Percentiles rank a stretch among this genome's conserved stretches.
Conservation (phyloP, 805 yeast species). For the Pichia manshurica region DNA sequence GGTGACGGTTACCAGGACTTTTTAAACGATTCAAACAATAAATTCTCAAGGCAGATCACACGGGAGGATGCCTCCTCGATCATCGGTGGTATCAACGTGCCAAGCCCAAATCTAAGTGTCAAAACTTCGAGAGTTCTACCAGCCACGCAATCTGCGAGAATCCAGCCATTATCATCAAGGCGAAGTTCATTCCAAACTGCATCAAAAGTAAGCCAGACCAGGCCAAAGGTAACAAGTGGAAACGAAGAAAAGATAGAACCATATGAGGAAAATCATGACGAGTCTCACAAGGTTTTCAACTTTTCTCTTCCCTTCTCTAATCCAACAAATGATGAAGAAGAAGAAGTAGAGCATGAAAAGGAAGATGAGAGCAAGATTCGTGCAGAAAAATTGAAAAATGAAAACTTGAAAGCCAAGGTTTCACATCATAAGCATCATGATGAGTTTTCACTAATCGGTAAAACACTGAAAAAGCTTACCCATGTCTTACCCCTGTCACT, state of each 20-base stretch:
- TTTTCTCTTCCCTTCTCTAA: slow-evolving; percentile 59
- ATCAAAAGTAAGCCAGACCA: background rate
- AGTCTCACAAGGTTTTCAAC: slow-evolving; percentile 36
- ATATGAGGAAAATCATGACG: background rate
- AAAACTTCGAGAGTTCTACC: background rate
- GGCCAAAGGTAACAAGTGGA: no score
- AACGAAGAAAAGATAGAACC: no score
- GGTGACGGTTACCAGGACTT: background rate
- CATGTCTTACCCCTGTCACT: background rate
- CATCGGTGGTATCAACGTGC: slow-evolving; percentile 16
- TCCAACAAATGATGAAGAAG: background rate
- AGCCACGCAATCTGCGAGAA: background rate
- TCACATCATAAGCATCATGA: background rate
- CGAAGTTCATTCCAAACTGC: no score
- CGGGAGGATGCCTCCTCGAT: slow-evolving; percentile 16
- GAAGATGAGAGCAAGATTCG: background rate
- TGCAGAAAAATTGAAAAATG: no score
- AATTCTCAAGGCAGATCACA: slow-evolving; percentile 6
- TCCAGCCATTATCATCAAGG: background rate
- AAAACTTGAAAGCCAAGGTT: no score
- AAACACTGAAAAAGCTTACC: slow-evolving; percentile 6
- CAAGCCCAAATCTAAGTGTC: background rate
- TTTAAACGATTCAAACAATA: background rate
- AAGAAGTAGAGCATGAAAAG: background rate
- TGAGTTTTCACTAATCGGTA: background rate